Evolutionary conservation across 768 basidiomycete species (phyloP), one percentile per base, ranked within the genome.

Genomic region (Auricularia sp.): DNA sequence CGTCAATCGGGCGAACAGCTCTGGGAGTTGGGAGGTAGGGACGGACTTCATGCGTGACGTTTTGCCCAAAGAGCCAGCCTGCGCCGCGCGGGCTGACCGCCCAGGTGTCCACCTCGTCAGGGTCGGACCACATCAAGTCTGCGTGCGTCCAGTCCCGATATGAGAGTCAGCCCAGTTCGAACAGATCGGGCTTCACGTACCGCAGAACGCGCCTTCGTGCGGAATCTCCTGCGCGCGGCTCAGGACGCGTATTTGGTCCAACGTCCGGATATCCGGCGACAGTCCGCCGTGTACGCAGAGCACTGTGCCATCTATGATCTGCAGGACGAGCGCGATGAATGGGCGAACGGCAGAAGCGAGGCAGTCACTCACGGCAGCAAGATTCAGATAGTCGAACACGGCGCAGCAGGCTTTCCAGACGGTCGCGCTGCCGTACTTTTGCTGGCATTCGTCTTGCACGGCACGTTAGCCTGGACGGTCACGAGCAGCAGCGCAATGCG

Each of bases 101-200:
- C 96, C 96, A 98, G 51, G 90, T 94, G 47, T 91, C 89, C 47
- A 96, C 88, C 53, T 96, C 91, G 71, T 98, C 94, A 3, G 90
- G 95, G 74, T 98, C 95, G 42, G 91, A 93, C 96, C 96, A 98
- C 93, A 98, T 97, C 12, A 98, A 83, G 72, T 98, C 93, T 93
- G 62, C 39, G 12, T 8, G 36, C 16, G 29, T 58, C 23, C 36
- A 29, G 23, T 10, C 36, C 39, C 35, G 34, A 34, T 39, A 7
- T 18, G 36, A 16, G 58, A 29, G 35, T 68, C 61, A n/a, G 58
- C 33, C 43, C 56, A 59, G n/a, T n/a, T 23, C 54, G 14, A 43
- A 36, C 63, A 23, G 8, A 29, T 29, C 29, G 29, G 29, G 29
- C 29, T 29, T 29, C 2, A 70, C 84, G 36, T 69, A 87, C 89